Percentiles rank a stretch among this genome's conserved stretches.
Conservation (phyloP, 1,284 basidiomycete species). For the Testicularia cyperi region DNA sequence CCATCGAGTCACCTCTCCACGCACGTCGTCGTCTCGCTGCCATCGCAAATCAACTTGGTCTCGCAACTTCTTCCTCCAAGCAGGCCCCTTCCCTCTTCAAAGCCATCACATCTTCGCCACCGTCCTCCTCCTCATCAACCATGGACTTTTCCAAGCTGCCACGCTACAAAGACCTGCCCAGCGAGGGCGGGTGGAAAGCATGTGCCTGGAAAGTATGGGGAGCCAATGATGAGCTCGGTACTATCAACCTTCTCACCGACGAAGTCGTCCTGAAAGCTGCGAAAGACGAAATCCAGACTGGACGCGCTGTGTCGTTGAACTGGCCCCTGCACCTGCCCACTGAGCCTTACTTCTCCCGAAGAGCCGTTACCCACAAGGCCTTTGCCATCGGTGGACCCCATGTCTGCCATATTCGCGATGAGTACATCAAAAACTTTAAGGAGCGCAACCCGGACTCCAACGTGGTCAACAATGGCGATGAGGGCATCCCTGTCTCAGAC, state of each 20-base stretch:
- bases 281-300: conserved; percentile 67
- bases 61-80: conserved; percentile 29
- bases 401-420: conserved; percentile 21
- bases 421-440: conserved; percentile 8
- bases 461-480: conserved; percentile 14
- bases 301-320: conserved; percentile 39
- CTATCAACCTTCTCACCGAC: conserved; percentile 71
- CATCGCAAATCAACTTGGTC: conserved; percentile 39
- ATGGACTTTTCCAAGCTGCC: conserved; percentile 19
- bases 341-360: conserved; percentile 44
- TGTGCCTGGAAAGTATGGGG: conserved; percentile 74
- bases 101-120: conserved; percentile 6
- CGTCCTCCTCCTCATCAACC: conserved; percentile 1
- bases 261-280: conserved; percentile 68
- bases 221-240: conserved; percentile 70
- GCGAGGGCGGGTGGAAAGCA: conserved; percentile 44
- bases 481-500: conserved; percentile 34
- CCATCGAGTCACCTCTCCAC: conserved; percentile 33
- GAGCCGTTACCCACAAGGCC: conserved; percentile 27
- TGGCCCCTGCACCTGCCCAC: conserved; percentile 49
- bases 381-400: conserved; percentile 27
- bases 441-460: conserved; percentile 8
- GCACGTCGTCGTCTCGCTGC: conserved; percentile 32
- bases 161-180: conserved; percentile 36
- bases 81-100: conserved; percentile 13